Evolutionary conservation across 1,139 yeast genomes (phyloP).

Genomic region (Entelexis paramagnoliae): DNA sequence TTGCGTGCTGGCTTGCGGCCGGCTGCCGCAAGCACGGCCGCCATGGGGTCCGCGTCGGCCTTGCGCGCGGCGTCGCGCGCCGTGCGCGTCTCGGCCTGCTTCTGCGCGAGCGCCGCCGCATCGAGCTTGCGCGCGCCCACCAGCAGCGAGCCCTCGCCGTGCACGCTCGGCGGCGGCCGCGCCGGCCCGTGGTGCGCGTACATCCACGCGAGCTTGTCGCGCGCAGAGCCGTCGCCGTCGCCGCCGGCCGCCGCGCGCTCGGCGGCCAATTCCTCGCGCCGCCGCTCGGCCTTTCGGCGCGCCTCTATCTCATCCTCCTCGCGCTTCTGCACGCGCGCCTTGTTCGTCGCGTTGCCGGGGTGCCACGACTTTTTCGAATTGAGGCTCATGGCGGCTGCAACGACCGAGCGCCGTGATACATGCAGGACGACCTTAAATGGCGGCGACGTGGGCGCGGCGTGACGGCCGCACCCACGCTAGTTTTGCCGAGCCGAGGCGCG

Average conservation of each 20-base stretch:
- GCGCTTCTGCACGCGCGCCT: conserved; percentile 70
- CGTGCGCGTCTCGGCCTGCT: neutral
- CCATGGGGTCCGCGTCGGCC: conserved; percentile 4
- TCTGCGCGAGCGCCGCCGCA: neutral
- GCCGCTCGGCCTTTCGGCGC: conserved; percentile 52
- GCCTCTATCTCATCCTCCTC: conserved; percentile 74
- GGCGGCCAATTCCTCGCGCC: conserved; percentile 52
- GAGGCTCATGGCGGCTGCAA: conserved; percentile 34
- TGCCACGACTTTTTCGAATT: conserved; percentile 94
- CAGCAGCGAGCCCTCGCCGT: neutral
- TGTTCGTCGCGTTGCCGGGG: conserved; percentile 78
- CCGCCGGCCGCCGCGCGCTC: no score
- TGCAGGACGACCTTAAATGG: neutral
- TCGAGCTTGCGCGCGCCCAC: neutral
- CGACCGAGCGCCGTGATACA: conserved; percentile 6
- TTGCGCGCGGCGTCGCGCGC: conserved; percentile 1
- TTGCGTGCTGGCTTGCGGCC: no score
- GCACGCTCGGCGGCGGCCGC: neutral
- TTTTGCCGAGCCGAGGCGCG: no score
- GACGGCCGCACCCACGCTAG: no score
- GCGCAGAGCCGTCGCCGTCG: no score
- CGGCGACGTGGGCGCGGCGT: no score
- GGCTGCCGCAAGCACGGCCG: neutral
- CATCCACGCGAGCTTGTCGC: conserved; percentile 62
- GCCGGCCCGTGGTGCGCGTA: conserved; percentile 42